phyloP scores from a whole-genome alignment of 495 filamentous ascomycete species.

The Penicillium longicatenatum region DNA sequence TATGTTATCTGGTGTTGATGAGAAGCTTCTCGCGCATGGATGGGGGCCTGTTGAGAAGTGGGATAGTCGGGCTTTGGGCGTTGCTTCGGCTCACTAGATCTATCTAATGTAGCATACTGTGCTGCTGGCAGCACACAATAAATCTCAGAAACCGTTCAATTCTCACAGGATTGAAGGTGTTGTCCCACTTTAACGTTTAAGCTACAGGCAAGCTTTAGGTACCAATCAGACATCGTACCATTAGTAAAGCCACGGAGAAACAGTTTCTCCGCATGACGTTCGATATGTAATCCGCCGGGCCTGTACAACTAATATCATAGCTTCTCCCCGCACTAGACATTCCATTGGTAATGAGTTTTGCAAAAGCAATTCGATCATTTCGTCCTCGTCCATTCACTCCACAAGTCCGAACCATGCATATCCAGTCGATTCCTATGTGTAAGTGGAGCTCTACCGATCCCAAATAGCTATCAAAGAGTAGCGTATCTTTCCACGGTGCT shows the following conservation, averaged over 20 bases:
- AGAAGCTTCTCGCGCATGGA: slow-evolving; percentile 33
- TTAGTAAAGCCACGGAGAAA: slow-evolving; percentile 21
- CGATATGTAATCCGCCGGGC: slow-evolving; percentile 22
- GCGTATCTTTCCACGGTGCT: neutral
- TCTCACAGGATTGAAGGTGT: neutral
- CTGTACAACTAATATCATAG: neutral
- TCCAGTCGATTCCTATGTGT: slow-evolving; percentile 99
- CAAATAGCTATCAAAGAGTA: slow-evolving; percentile 6
- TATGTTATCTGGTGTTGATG: slow-evolving; percentile 8
- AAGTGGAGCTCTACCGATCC: slow-evolving; percentile 39
- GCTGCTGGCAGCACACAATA: slow-evolving; percentile 23
- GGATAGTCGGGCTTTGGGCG: slow-evolving; percentile 40
- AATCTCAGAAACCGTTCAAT: neutral
- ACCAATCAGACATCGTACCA: slow-evolving; percentile 20
- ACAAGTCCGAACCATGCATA: slow-evolving; percentile 72
- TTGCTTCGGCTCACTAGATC: slow-evolving; percentile 21
- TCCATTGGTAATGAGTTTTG: slow-evolving; percentile 34
- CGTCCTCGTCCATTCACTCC: slow-evolving; percentile 5
- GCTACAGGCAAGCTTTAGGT: neutral
- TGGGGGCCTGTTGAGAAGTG: slow-evolving; percentile 36
- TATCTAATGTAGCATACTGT: slow-evolving; percentile 12
- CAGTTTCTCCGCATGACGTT: slow-evolving; percentile 27
- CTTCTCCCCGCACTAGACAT: slow-evolving; percentile 19
- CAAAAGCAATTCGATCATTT: slow-evolving; percentile 22
- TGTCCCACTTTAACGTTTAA: neutral